Conservation (phyloP, 2,329 filamentous ascomycete genomes). For the Epichloe coenophiala region DNA sequence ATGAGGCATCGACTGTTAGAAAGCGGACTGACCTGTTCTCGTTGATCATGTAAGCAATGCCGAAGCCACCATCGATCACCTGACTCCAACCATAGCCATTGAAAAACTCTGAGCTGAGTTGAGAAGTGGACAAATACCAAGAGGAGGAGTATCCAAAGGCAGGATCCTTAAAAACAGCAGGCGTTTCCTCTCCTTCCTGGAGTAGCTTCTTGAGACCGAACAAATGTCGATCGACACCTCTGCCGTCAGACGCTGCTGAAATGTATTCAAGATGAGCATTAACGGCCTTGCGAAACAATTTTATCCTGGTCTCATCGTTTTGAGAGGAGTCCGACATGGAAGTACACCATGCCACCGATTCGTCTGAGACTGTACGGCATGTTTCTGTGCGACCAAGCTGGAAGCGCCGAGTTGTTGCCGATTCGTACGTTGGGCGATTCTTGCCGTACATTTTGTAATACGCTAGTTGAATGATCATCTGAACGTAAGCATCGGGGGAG, state of each 20-base stretch:
- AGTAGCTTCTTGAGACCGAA: constrained; percentile 92
- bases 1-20: no score
- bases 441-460: constrained; percentile 99
- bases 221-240: constrained; percentile 91
- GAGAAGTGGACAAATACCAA: constrained; percentile 82
- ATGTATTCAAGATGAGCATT: constrained; percentile 84
- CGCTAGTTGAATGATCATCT: constrained; percentile 96
- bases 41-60: constrained; percentile 99
- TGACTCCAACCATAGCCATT: constrained; percentile 99
- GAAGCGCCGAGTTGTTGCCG: constrained; percentile 86
- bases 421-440: constrained; percentile 96
- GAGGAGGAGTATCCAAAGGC: constrained; percentile 70
- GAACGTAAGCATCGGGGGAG: constrained; percentile 92
- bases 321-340: constrained; percentile 62
- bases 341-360: constrained; percentile 79
- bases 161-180: constrained; percentile 75
- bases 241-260: constrained; percentile 73
- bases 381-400: constrained; percentile 95
- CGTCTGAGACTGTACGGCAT: constrained; percentile 82
- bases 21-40: constrained; percentile 62
- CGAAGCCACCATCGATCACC: constrained; percentile 90
- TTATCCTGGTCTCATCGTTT: constrained; percentile 50
- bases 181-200: constrained; percentile 65
- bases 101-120: constrained; percentile 93
- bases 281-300: constrained; percentile 71